A percentile compares a stretch with the other conserved stretches of the same genome.
These are phyloP conservation scores for Lasiosphaeria hispida DNA, from an alignment of 495 filamentous ascomycete species.

Conservation along the genomic window DNA sequence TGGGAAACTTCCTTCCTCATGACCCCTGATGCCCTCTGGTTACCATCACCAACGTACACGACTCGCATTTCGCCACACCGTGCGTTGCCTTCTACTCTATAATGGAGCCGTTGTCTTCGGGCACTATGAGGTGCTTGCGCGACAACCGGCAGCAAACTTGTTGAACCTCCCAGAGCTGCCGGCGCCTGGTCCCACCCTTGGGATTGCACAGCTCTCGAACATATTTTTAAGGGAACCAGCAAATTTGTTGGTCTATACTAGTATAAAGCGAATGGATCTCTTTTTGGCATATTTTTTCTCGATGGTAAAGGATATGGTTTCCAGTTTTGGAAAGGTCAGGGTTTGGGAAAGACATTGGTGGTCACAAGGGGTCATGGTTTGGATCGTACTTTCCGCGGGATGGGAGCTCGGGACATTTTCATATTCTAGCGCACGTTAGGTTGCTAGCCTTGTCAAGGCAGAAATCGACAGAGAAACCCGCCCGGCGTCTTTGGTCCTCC, in stretches of 20 bases:
- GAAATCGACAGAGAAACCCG: neutral
- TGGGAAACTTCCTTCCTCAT: conserved; percentile 92
- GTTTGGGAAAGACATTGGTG: neutral
- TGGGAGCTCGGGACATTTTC: neutral
- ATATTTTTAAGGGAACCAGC: too few relatives aligned
- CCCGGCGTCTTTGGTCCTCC: neutral
- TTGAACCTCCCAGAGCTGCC: too few relatives aligned
- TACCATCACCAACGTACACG: neutral
- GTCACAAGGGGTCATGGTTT: neutral
- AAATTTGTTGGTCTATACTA: too few relatives aligned
- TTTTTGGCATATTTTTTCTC: neutral
- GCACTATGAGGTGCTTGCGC: too few relatives aligned
- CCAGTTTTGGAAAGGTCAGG: neutral
- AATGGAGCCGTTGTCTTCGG: too few relatives aligned
- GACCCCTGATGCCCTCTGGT: conserved; percentile 33
- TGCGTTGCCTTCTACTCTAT: too few relatives aligned
- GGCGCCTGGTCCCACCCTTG: too few relatives aligned
- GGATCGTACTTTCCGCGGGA: conserved; percentile 6
- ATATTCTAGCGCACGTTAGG: neutral
- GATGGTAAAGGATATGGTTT: too few relatives aligned
- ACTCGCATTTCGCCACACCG: neutral
- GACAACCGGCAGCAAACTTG: too few relatives aligned
- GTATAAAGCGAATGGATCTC: too few relatives aligned
- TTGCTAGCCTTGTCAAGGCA: conserved; percentile 1
- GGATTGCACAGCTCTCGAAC: too few relatives aligned